Base-by-base conservation (phyloP, 176 grass and related monocot species). In the Juncus effusus region DNA sequence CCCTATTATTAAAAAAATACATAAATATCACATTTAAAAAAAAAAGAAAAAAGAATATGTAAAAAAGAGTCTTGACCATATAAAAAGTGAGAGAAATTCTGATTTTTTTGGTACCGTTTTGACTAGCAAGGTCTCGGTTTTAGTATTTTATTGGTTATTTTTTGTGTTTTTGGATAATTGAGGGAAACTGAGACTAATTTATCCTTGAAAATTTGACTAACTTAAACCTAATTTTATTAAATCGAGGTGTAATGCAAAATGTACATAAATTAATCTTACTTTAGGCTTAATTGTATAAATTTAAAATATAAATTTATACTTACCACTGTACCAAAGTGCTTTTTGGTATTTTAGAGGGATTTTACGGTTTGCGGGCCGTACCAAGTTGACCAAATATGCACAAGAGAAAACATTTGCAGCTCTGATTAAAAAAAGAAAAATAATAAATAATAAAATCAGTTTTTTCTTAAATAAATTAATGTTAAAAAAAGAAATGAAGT, bases 291-390 rank as follows among this genome's bases (percentile, higher is more conserved):
- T 28, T 28, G 19, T 28, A 28, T 28, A 16, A 61, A 12, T 72
- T 75, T 40, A 58, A n/a, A n/a, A n/a, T 28, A 28, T 28, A 16
- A 61, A 12, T 72, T 75, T 40, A 58, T 41, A 71, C 94, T 70
- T 56, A 97, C 94, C 94, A 56, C 94, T 97, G 77, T 92, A 97
- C 83, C 94, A 97, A 73, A 97, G 94, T 75, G 94, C 94, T 63
- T 97, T 97, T 76, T 97, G 94, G 66, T 97, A 85, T 51, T 97
- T 97, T 39, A 76, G 12, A 82, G 94, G 94, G 67, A 97, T 97
- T 69, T 85, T 73, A n/a, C 88, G 83, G 77, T 86, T 69, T 84
- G 80, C 61, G 71, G 94, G 88, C 38, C 94, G 74, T 51, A 78
- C 82, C 69, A 84, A 74, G 64, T 97, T 97, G 71, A 97, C 94